These are phyloP conservation scores for Aspergillus incahuasiensis DNA, from an alignment of 495 filamentous ascomycete genomes.

Conservation along the genomic window DNA sequence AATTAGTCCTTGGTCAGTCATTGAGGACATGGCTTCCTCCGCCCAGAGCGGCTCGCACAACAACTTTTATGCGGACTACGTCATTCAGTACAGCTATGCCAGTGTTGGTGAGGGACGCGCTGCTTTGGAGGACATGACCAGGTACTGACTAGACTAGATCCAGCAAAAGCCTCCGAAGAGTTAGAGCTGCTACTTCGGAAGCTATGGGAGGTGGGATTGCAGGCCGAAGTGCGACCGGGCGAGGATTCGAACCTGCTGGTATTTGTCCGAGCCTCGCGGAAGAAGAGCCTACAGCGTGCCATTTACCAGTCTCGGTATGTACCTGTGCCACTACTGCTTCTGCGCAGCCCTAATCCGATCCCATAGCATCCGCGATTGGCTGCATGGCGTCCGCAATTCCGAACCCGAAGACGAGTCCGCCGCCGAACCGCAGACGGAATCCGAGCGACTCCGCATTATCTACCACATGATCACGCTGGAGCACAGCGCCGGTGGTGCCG, in stretches of 20 bases:
- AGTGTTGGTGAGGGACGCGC: slow-evolving; percentile 49
- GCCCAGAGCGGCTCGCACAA: slow-evolving; percentile 28
- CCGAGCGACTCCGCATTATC: slow-evolving; percentile 80
- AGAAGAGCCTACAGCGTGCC: slow-evolving; percentile 40
- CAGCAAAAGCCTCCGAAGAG: slow-evolving; percentile 59
- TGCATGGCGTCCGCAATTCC: slow-evolving; percentile 76
- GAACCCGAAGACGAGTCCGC: slow-evolving; percentile 67
- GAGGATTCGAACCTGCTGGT: slow-evolving; percentile 72
- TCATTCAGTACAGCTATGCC: slow-evolving; percentile 74
- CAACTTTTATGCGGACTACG: slow-evolving; percentile 85
- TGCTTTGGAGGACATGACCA: neutral
- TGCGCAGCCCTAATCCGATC: neutral
- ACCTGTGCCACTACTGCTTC: neutral
- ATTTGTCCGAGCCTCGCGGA: slow-evolving; percentile 64
- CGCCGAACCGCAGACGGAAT: slow-evolving; percentile 71
- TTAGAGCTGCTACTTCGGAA: slow-evolving; percentile 71
- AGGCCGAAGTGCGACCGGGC: slow-evolving; percentile 80
- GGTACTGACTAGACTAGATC: slow-evolving; percentile 45
- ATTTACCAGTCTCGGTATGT: slow-evolving; percentile 64
- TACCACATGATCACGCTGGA: slow-evolving; percentile 84
- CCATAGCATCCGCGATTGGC: slow-evolving; percentile 85
- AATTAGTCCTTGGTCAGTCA: neutral
- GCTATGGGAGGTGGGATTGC: slow-evolving; percentile 69
- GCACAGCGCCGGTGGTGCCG: slow-evolving; percentile 77
- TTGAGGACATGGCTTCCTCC: slow-evolving; percentile 27